Conservation (phyloP, 306 rosid species). For the Ormosia semicastrata region DNA sequence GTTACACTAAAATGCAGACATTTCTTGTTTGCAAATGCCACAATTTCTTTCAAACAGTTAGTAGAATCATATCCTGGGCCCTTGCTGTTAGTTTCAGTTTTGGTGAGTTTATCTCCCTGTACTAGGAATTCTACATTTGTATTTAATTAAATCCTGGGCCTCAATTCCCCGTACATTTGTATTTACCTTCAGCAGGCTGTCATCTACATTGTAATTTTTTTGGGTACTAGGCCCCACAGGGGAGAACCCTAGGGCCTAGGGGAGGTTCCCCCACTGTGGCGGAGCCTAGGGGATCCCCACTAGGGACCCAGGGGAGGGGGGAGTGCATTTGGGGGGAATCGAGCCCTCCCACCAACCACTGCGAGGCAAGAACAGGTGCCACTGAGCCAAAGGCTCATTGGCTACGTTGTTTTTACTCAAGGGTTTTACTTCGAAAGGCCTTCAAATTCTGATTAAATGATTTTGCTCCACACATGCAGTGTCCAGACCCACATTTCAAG, state of each 20-base stretch:
- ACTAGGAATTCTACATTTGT: background rate
- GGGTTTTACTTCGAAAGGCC: background rate
- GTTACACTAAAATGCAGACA: conserved; percentile 56
- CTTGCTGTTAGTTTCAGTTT: conserved; percentile 70
- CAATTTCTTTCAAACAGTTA: conserved; percentile 70
- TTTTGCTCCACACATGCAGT: conserved; percentile 53
- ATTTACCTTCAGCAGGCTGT: background rate
- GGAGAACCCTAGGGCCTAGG: background rate
- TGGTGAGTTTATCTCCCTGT: conserved; percentile 55
- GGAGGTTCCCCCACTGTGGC: background rate
- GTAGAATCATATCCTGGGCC: conserved; percentile 84
- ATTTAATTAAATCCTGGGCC: too few relatives aligned
- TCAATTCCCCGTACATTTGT: background rate
- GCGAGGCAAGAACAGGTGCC: background rate
- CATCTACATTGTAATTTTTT: background rate
- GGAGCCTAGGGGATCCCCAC: background rate
- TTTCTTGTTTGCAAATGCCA: conserved; percentile 84
- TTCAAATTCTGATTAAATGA: background rate
- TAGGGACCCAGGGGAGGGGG: background rate
- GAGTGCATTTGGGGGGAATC: background rate
- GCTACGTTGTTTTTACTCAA: background rate
- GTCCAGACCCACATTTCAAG: conserved; percentile 98
- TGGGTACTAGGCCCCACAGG: background rate
- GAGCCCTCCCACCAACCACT: background rate
- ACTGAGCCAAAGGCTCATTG: background rate